Percentiles rank a stretch among this genome's conserved stretches.
phyloP scores from a whole-genome alignment of 75 land plant genomes.

The Cunninghamia lanceolata region DNA sequence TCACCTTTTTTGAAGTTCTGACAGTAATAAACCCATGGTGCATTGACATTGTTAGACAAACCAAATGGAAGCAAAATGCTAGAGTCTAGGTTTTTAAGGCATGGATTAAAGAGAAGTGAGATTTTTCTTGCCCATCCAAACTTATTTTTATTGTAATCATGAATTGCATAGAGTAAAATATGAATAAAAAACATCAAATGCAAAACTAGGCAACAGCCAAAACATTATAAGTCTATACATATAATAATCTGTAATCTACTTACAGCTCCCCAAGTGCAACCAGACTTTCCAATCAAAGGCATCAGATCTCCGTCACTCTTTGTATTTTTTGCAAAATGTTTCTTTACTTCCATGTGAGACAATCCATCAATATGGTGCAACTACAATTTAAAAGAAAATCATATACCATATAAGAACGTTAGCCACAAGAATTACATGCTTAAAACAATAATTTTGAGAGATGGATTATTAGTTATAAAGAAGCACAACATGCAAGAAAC shows the following conservation, averaged over 20 bases:
- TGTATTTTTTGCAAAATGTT: conserved; percentile 30
- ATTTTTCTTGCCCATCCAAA: background rate
- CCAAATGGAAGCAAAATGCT: background rate
- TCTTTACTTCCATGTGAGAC: conserved; percentile 40
- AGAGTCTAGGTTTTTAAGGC: background rate
- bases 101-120: background rate
- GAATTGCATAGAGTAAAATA: background rate
- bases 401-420: background rate
- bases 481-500: background rate
- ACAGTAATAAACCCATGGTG: background rate
- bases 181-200: background rate
- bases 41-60: background rate
- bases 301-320: conserved; percentile 31
- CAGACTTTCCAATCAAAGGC: conserved; percentile 54
- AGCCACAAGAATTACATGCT: background rate
- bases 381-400: conserved; percentile 23
- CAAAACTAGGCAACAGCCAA: background rate
- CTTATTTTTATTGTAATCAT: background rate
- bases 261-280: conserved; percentile 67
- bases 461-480: background rate
- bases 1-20: background rate
- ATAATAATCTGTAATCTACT: conserved; percentile 12
- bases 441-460: background rate
- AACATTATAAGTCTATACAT: background rate
- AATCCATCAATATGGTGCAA: conserved; percentile 85